Evolutionary conservation across 140 eudicot genomes (phyloP), one percentile per base, ranked within the genome.

Genomic region (Flaveria floridana): DNA sequence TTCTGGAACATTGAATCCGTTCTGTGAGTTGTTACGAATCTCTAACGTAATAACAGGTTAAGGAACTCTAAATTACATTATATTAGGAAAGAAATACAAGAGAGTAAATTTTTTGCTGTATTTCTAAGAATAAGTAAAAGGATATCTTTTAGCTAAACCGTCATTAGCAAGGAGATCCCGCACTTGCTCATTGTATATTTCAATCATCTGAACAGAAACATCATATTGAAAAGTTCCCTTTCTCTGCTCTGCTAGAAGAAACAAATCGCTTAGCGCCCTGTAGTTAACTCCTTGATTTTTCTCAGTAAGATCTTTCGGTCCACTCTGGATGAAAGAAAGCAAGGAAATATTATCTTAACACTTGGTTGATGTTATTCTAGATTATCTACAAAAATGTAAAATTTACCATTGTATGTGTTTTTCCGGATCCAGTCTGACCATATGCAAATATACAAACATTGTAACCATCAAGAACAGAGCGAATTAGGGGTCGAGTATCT

Each of bases 371-470:
- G n/a, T 26, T 13, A 68, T 44, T 68, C 6, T 41, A 46, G 57
- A 44, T 68, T 68, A 68, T 51, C 15, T 51, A 3, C 0, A 39
- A 15, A 64, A 53, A 66, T 19, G 42, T 74, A 61, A 52, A 66
- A 4, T 26, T n/a, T 81, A 93, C 98, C 98, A 93, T 93, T 18
- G 98, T 93, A 76, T 69, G 90, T 18, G 98, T 93, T 81, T 93
- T 93, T 48, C 98, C 98, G 0, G 98, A 93, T 63, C 98, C 98
- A 46, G 98, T 93, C 73, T 93, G 98, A 23, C 98, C 98, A 66
- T 90, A 93, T 15, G 98, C 98, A 77, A 93, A 93, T 72, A 93
- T 93, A 82, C 98, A 93, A 39, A 93, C 96, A 76, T 93, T 90
- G 80, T 81, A 93, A 68, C 98, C 98, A 83, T 93, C 98, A 72